Evolutionary conservation across 257 asterid genomes (phyloP), one percentile per base, ranked within the genome.

Genomic region (Nicotiana otophora): DNA sequence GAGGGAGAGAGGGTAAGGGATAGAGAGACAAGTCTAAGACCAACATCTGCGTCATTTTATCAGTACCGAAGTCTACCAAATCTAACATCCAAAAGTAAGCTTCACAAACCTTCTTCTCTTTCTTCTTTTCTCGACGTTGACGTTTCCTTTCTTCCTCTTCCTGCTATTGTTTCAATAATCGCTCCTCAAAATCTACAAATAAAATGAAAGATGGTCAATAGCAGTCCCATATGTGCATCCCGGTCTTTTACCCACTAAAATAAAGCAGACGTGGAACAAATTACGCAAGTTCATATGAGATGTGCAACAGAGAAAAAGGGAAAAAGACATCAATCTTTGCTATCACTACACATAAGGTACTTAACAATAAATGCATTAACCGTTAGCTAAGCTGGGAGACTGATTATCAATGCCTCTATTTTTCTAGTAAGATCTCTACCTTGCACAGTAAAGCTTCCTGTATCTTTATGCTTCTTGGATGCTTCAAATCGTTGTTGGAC

Each of bases 141-240:
- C 98, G 95, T 87, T 96, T 96, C 81, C 94, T 90, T 87, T 96
- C 99, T 85, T 96, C 99, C 89, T 96, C 99, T 84, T 96, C 99
- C 88, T 94, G 95, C 87, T 96, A 97, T 82, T 93, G 98, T 87
- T 94, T 96, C 87, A 94, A 78, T 77, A 96, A 87, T 81, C 98
- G 90, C 86, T 94, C 99, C 61, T 96, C 98, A 17, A 96, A 92
- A 87, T 96, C 99, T 96, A 70, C 31, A 57, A 87, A 46, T 26
- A 68, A 70, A 57, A 34, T 12, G 61, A 68, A 54, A 58, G 66
- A 74, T 76, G 6, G 82, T 83, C 46, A 86, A 19, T 12, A 51
- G 26, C 28, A 61, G 30, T 55, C 48, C 55, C 23, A 34, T 28
- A 46, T 61, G 48, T 75, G 11, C 67, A 10, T 57, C 65, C 16